Evolutionary conservation across 371 early-diverging fungal species (phyloP).

Genomic region (Dinochytrium kinnereticum): DNA sequence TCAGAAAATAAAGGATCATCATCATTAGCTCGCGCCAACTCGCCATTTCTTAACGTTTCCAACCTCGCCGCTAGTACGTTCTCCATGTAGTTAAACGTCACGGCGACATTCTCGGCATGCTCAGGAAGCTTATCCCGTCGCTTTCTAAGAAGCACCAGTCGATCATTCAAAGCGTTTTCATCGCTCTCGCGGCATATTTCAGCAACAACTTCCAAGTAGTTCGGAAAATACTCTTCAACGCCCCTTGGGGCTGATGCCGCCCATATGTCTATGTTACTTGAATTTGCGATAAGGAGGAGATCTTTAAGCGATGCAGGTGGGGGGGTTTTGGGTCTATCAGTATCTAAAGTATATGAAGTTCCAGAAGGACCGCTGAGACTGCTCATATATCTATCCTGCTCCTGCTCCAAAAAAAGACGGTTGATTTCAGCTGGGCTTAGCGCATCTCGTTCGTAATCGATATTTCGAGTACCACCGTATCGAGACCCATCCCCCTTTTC

Average conservation of each 20-base stretch:
- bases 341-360: not conserved
- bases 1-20: constrained; percentile 10
- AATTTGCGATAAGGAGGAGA: not conserved
- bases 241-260: not conserved
- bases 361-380: not conserved
- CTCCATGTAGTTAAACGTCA: not conserved
- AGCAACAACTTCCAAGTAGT: not conserved
- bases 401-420: not conserved
- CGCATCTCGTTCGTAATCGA: too few relatives aligned
- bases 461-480: too few relatives aligned
- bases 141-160: not conserved
- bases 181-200: not conserved
- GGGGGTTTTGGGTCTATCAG: not conserved
- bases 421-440: not conserved
- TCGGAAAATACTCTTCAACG: not conserved
- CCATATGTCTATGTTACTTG: not conserved
- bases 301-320: not conserved
- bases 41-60: not conserved
- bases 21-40: not conserved
- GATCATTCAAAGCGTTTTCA: not conserved
- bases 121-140: constrained; percentile 13
- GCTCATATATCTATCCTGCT: not conserved
- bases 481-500: too few relatives aligned
- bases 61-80: not conserved
- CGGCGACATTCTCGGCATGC: not conserved